phyloP scores from a whole-genome alignment of 163 green algal genomes.

The Chlamydomonas reinhardtii region DNA sequence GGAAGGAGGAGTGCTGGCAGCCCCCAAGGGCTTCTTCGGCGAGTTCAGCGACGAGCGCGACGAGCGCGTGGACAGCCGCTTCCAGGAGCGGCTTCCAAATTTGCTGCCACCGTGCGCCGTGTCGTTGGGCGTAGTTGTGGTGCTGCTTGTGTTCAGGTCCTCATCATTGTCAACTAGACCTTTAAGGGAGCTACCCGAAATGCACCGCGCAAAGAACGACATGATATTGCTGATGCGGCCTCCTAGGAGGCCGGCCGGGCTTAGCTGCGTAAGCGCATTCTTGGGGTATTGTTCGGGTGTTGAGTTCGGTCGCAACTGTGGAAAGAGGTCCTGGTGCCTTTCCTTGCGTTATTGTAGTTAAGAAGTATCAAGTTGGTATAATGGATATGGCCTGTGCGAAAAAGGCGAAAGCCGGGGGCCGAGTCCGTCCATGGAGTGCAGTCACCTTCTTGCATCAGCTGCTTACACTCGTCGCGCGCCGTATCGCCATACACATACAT shows the following conservation, averaged over 20 bases:
- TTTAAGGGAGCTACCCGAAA: conserved; percentile 6
- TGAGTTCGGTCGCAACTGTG: too few species aligned
- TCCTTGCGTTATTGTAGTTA: too few species aligned
- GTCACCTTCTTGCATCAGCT: too few species aligned
- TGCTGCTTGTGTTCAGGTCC: neutral
- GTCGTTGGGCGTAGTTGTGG: conserved; percentile 36
- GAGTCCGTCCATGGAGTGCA: too few species aligned
- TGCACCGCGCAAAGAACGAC: neutral
- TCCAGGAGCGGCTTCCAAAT: conserved; percentile 19
- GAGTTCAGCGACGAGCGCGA: neutral
- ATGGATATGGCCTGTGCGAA: too few species aligned
- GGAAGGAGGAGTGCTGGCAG: neutral
- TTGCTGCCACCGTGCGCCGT: conserved; percentile 19
- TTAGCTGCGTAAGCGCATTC: neutral
- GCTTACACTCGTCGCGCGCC: too few species aligned
- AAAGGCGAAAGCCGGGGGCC: too few species aligned
- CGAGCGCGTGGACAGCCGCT: neutral
- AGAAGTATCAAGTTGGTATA: too few species aligned
- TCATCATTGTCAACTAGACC: conserved; percentile 21
- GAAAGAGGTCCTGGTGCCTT: too few species aligned
- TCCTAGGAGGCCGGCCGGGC: neutral
- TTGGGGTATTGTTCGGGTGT: too few species aligned
- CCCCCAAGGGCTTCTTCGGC: neutral
- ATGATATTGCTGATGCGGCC: neutral
- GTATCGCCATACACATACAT: too few species aligned